These are phyloP conservation scores for Thymus quinquecostatus DNA, from an alignment of 257 asterid genomes.

Conservation along the genomic window DNA sequence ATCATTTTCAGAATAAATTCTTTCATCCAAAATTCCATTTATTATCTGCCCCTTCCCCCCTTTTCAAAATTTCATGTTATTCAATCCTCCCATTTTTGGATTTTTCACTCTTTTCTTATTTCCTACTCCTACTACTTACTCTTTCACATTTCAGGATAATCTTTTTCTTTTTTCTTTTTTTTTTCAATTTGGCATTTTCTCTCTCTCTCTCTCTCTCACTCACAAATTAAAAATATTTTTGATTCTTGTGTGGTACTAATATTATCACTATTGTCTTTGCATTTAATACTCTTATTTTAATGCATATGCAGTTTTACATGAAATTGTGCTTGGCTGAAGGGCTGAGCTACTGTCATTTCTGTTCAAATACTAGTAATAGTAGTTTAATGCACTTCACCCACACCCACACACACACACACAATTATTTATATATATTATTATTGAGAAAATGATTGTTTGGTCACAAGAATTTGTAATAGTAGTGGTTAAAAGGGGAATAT, in stretches of 20 bases:
- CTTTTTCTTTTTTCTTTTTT: too few relatives aligned
- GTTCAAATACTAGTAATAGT: neutral
- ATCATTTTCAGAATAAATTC: constrained; percentile 59
- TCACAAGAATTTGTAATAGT: neutral
- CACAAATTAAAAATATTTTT: too few relatives aligned
- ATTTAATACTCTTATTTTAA: neutral
- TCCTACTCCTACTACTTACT: too few relatives aligned
- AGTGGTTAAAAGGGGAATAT: neutral
- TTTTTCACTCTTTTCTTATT: neutral
- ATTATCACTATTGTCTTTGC: neutral
- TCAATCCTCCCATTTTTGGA: constrained; percentile 26
- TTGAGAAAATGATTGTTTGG: too few relatives aligned
- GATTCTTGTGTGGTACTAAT: neutral
- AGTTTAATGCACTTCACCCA: too few relatives aligned
- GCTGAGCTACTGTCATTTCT: neutral
- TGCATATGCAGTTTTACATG: constrained; percentile 2
- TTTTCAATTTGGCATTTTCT: constrained; percentile 9
- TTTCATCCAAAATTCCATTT: constrained; percentile 47
- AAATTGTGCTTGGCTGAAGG: neutral
- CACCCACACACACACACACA: too few relatives aligned
- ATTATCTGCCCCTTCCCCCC: constrained; percentile 31
- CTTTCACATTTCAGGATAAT: constrained; percentile 9
- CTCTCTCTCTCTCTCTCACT: too few relatives aligned
- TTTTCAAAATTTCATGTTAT: constrained; percentile 26
- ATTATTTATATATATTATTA: too few relatives aligned